Evolutionary conservation across 495 filamentous ascomycete species (phyloP).

Genomic region (Penicillium malachiteum): DNA sequence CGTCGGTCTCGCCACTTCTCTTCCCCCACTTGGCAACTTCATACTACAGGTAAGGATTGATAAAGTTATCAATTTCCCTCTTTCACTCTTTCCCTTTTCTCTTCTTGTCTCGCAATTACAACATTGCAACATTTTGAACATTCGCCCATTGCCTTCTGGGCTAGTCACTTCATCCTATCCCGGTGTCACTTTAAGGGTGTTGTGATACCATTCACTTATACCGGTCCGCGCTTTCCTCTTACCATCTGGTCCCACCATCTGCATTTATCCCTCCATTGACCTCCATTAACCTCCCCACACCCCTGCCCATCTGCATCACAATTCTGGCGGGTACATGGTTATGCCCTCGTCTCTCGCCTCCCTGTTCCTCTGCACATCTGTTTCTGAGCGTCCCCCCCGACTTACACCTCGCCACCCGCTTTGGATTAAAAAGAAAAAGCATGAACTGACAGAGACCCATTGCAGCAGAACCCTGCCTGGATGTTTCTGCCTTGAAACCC

Average conservation of each 20-base stretch:
- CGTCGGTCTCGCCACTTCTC: slow-evolving; percentile 1
- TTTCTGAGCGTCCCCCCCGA: slow-evolving; percentile 3
- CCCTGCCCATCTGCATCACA: slow-evolving; percentile 10
- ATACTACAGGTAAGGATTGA: not conserved
- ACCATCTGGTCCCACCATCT: slow-evolving; percentile 19
- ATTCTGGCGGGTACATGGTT: slow-evolving; percentile 19
- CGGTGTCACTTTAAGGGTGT: slow-evolving; percentile 23
- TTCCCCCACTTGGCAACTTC: not conserved
- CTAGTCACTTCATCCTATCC: slow-evolving; percentile 10
- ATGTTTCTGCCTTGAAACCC: slow-evolving; percentile 6
- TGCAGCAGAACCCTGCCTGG: slow-evolving; percentile 5
- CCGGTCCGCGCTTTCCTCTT: slow-evolving; percentile 23
- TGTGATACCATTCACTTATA: slow-evolving; percentile 22
- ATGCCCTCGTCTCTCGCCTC: slow-evolving; percentile 15
- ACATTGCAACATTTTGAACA: not conserved
- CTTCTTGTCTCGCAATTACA: slow-evolving; percentile 8
- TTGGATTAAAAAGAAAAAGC: slow-evolving; percentile 10
- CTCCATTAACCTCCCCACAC: slow-evolving; percentile 1
- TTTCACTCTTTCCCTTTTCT: slow-evolving; percentile 5
- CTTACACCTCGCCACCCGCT: slow-evolving; percentile 11
- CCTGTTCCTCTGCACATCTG: slow-evolving; percentile 11
- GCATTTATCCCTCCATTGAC: slow-evolving; percentile 13
- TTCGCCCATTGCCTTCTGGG: slow-evolving; percentile 15
- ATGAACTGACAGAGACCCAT: slow-evolving; percentile 16
- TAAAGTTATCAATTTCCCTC: not conserved